A percentile compares a stretch with the other conserved stretches of the same genome.
Evolutionary conservation across 2,329 filamentous ascomycete species (phyloP).

Genomic region (Fusarium liriodendri): DNA sequence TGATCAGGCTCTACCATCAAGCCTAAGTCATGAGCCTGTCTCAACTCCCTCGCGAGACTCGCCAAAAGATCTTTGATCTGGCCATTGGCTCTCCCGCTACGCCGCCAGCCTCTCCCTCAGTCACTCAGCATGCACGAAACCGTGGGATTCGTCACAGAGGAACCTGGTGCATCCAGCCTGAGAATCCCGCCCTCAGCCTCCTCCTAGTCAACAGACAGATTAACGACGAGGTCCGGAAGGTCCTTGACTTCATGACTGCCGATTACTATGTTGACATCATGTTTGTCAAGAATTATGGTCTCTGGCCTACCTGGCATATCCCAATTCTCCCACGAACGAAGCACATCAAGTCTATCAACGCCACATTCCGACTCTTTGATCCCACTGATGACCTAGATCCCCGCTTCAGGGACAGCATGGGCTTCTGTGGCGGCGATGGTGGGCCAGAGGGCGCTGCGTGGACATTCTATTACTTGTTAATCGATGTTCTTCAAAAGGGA

Average conservation of each 20-base stretch:
- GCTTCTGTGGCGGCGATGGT: background rate
- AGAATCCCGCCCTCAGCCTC: background rate
- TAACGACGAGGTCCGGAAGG: background rate
- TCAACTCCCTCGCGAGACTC: conserved; percentile 1
- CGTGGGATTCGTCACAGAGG: background rate
- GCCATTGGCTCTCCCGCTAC: background rate
- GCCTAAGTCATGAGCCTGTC: background rate
- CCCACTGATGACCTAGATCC: conserved; percentile 1
- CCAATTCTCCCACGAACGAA: background rate
- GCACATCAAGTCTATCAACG: conserved; percentile 7
- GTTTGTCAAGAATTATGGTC: conserved; percentile 10
- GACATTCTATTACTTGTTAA: background rate
- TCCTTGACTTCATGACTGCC: background rate
- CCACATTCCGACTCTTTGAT: conserved; percentile 15
- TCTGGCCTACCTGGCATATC: conserved; percentile 16
- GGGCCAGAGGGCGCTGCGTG: background rate
- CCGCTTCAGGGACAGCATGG: background rate
- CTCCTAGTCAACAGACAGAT: conserved; percentile 10
- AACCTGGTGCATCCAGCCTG: background rate
- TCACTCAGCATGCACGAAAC: background rate
- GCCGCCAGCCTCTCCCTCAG: background rate
- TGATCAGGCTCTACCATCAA: background rate
- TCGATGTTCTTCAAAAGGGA: background rate
- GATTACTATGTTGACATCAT: conserved; percentile 24
- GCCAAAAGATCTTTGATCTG: conserved; percentile 2